Evolutionary conservation across 2,329 filamentous ascomycete genomes (phyloP).

Genomic region (Claviceps digitariae): DNA sequence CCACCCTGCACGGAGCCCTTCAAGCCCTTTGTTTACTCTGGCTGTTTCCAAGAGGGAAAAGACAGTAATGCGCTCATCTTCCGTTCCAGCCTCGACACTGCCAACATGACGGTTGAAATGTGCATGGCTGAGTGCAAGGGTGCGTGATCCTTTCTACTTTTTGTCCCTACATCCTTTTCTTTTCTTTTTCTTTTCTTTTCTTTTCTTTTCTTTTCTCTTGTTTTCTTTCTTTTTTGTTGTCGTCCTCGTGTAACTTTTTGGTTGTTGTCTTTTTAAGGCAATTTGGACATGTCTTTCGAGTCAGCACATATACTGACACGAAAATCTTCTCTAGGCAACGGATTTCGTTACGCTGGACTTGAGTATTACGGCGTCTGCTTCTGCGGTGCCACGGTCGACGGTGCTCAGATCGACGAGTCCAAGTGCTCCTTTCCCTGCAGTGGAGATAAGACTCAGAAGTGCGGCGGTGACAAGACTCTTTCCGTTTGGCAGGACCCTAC

Average conservation of each 20-base stretch:
- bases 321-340: slow-evolving; percentile 23
- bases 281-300: too few relatives aligned
- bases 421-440: slow-evolving; percentile 45
- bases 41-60: slow-evolving; percentile 30
- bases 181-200: neutral
- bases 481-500: slow-evolving; percentile 36
- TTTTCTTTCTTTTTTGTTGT: neutral
- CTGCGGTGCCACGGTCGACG: slow-evolving; percentile 36
- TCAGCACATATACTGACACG: neutral
- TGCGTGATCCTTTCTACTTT: slow-evolving; percentile 5
- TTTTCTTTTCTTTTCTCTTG: neutral
- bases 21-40: slow-evolving; percentile 33
- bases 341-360: slow-evolving; percentile 37
- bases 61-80: slow-evolving; percentile 25
- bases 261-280: too few relatives aligned
- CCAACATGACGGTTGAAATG: slow-evolving; percentile 32
- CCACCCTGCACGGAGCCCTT: slow-evolving; percentile 31
- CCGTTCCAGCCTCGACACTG: slow-evolving; percentile 23
- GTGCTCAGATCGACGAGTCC: slow-evolving; percentile 35
- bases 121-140: slow-evolving; percentile 37
- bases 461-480: slow-evolving; percentile 33
- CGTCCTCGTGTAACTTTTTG: too few relatives aligned
- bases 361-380: slow-evolving; percentile 40
- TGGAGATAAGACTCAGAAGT: slow-evolving; percentile 29
- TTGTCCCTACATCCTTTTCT: too few relatives aligned